These are phyloP conservation scores for Ceratobasidium sp. DNA, from an alignment of 1,284 basidiomycete genomes.

Conservation along the genomic window DNA sequence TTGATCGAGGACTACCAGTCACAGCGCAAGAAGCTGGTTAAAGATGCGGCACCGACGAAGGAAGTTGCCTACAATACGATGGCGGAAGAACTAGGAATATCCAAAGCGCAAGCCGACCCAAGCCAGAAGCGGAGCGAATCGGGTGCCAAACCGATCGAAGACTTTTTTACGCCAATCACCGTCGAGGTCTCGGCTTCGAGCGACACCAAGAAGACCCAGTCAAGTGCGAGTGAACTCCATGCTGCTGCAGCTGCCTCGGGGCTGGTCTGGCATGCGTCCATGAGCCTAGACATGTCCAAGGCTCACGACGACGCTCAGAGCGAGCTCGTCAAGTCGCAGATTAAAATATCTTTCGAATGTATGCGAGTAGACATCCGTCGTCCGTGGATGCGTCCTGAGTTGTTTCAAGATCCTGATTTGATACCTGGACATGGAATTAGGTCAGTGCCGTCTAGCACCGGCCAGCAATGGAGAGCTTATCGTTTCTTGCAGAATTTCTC, in stretches of 20 bases:
- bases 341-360: slow-evolving; percentile 19
- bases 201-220: background rate
- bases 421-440: background rate
- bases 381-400: slow-evolving; percentile 31
- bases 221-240: background rate
- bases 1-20: slow-evolving; percentile 2
- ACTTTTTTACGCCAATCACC: slow-evolving; percentile 15
- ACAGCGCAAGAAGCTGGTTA: background rate
- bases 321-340: background rate
- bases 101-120: background rate
- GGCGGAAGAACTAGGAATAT: background rate
- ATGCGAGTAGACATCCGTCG: slow-evolving; percentile 44
- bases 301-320: background rate
- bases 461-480: no score
- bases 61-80: background rate
- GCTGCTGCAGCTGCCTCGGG: slow-evolving; percentile 2
- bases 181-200: slow-evolving; percentile 11
- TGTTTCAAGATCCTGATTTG: slow-evolving; percentile 35
- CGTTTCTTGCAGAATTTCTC: slow-evolving; percentile 21
- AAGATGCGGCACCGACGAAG: background rate
- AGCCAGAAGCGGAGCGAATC: background rate
- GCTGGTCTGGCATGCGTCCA: background rate
- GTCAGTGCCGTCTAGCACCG: no score
- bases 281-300: background rate
- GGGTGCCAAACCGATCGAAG: background rate